Evolutionary conservation across 805 yeast species (phyloP), one percentile per base, ranked within the genome.

Genomic region (Debaryomyces castellii): DNA sequence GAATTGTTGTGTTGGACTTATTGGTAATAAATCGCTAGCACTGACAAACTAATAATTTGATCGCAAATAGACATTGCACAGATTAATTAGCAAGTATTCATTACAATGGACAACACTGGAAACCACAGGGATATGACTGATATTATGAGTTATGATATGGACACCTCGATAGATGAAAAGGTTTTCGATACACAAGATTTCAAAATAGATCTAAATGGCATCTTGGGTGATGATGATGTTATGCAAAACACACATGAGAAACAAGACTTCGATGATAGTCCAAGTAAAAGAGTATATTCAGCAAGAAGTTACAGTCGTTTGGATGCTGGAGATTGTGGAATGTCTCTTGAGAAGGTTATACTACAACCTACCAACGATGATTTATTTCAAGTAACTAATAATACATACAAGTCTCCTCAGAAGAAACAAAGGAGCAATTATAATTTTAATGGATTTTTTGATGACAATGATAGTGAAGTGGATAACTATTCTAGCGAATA

Each of bases 311-410:
- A 44, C 49, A 32, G 46, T 35, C 4, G 11, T 30, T 30, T 14
- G 14, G 20, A 8, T 14, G 37, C 21, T 9, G 22, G 16, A 11
- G 33, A 23, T 24, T 21, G 6, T 18, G 36, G 4, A 4, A 46
- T 41, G 30, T 43, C 45, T 6, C 21, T 38, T 33, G 45, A 42
- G 35, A 44, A 21, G 17, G 8, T 22, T 11, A 12, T 4, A 20
- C 17, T n/a, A 34, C 18, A 10, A 18, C 23, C 41, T 25, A 44
- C 43, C 5, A 51, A 69, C 11, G 62, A 58, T 48, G 72, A 61
- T 39, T 56, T 69, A 17, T 69, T 69, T 44, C 70, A 61, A 51
- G 60, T 61, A 22, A 63, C 69, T 1, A 55, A 54, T 39, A 59
- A 51, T 39, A 49, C 57, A 23, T 22, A 43, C 24, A 36, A 41